These are phyloP conservation scores for Inga leiocalycina DNA, from an alignment of 306 rosid genomes.

Conservation along the genomic window DNA sequence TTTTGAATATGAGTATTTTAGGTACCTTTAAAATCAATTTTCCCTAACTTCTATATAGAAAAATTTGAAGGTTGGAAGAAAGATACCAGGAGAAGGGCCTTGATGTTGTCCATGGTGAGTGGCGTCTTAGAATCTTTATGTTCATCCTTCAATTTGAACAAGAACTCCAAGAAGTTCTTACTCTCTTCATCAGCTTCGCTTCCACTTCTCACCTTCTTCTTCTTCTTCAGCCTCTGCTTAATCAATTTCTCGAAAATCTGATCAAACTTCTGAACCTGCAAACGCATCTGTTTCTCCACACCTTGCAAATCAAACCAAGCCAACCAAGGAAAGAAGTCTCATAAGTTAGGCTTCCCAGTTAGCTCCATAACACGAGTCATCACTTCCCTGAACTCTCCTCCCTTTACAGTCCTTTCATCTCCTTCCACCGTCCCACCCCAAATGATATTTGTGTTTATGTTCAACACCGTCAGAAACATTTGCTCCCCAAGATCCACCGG, in stretches of 20 bases:
- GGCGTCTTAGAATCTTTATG: conserved; percentile 50
- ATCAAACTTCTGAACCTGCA: conserved; percentile 42
- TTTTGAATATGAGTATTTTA: no score
- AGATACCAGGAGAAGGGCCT: conserved; percentile 68
- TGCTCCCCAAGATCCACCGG: background rate
- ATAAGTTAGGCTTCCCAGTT: background rate
- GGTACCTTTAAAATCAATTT: no score
- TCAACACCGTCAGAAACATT: background rate
- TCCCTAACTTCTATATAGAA: background rate
- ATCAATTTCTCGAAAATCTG: conserved; percentile 60
- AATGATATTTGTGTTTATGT: background rate
- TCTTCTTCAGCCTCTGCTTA: conserved; percentile 29
- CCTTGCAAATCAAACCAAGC: conserved; percentile 84
- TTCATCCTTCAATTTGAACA: conserved; percentile 57
- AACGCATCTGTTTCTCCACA: conserved; percentile 43
- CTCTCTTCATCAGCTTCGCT: background rate
- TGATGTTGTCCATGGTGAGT: conserved; percentile 50
- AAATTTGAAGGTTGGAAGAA: background rate
- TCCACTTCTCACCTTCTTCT: background rate
- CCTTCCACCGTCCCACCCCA: background rate
- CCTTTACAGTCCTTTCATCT: background rate
- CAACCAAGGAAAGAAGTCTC: conserved; percentile 74
- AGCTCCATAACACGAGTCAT: background rate
- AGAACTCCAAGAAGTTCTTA: conserved; percentile 59
- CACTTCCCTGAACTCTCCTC: background rate